Base-by-base conservation (phyloP, 306 rosid species). In the Alnus rubra region DNA sequence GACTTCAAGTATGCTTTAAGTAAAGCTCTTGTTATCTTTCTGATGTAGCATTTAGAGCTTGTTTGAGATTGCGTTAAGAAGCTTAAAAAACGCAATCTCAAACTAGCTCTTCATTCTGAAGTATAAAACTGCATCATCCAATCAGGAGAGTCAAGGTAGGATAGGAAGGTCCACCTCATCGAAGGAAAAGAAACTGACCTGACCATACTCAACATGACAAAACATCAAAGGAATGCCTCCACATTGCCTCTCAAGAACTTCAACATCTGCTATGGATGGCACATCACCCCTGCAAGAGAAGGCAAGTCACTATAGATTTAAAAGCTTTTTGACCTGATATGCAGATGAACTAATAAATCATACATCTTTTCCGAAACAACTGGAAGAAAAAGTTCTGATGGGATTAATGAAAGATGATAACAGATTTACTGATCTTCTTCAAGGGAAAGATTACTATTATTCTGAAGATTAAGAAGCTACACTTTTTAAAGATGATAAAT, bases 171-270 rank as follows among this genome's bases (percentile, higher is more conserved):
- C 87, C 82, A 80, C 90, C 75, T 83, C 86, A 71, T 87, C 92
- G 78, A 86, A 89, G 75, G 92, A 87, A 87, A 91, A 89, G 87
- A 91, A 92, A 80, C 93, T 86, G 68, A 86, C 89, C 60, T 84
- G 80, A 50, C 97, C 97, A 74, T 90, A 87, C 47, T 90, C 90
- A n/a, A 89, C 88, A 47, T 70, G 76, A 65, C 97, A 87, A 74
- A 90, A 80, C 80, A 90, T 87, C 73, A 89, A 75, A 51, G 92
- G 94, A 87, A 92, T 71, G 71, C 82, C 88, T 78, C 81, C 76
- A 18, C 90, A 89, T 73, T 78, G 86, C 79, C 78, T 88, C 77
- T 88, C 88, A 42, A 91, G 87, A 52, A 78, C 81, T 82, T 92
- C 89, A n/a, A 91, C 78, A 68, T 90, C 88, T 75, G 79, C 78